phyloP scores from a whole-genome alignment of 139 green algal genomes.

The Picochlorum sp. region DNA sequence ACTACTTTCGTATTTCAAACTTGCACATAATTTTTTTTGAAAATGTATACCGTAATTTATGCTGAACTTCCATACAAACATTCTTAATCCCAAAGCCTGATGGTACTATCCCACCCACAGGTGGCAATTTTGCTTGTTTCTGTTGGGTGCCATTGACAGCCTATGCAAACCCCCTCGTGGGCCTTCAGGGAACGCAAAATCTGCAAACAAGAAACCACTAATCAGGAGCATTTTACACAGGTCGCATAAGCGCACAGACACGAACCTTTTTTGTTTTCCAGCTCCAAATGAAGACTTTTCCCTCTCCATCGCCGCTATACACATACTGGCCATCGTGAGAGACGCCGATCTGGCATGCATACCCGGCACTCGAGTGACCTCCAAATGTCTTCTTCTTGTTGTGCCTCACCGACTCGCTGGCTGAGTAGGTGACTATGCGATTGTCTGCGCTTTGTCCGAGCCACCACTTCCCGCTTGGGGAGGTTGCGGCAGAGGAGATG shows the following conservation, averaged over 20 bases:
- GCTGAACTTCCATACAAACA: neutral
- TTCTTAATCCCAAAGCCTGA: constrained; percentile 84
- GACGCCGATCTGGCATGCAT: constrained; percentile 47
- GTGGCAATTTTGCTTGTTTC: constrained; percentile 80
- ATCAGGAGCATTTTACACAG: neutral
- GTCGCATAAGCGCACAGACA: neutral
- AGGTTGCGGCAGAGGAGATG: constrained; percentile 66
- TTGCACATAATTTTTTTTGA: no score
- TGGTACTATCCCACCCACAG: constrained; percentile 88
- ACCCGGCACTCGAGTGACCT: constrained; percentile 57
- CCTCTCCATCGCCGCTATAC: constrained; percentile 83
- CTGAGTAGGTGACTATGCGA: constrained; percentile 85
- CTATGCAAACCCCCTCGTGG: constrained; percentile 85
- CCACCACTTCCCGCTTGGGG: constrained; percentile 69
- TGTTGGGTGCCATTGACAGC: constrained; percentile 85
- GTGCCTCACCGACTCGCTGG: constrained; percentile 77
- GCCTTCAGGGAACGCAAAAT: constrained; percentile 31
- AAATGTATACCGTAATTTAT: no score
- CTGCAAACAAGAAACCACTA: neutral
- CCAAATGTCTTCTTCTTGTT: constrained; percentile 96
- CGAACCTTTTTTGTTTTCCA: constrained; percentile 77
- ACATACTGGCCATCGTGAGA: constrained; percentile 75
- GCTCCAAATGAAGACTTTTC: constrained; percentile 92
- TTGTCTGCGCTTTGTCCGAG: constrained; percentile 64
- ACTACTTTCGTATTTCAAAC: no score